These are phyloP conservation scores for Didymella pinodella DNA, from an alignment of 2,329 filamentous ascomycete genomes.

Conservation along the genomic window DNA sequence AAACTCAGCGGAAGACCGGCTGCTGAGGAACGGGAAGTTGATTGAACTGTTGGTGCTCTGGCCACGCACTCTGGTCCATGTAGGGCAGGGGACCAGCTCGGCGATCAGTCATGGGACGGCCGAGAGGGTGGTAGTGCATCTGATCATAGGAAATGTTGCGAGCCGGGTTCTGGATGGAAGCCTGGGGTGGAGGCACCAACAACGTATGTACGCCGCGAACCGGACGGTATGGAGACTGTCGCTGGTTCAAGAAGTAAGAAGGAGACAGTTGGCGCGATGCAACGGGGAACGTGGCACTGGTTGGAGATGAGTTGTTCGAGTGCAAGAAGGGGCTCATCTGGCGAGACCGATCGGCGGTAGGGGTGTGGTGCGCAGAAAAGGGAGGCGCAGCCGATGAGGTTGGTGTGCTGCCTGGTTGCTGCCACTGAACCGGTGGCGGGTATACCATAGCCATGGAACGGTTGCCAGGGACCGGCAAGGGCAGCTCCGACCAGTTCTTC, in stretches of 20 bases:
- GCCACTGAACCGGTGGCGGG: slow-evolving; percentile 63
- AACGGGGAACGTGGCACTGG: slow-evolving; percentile 69
- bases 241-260: slow-evolving; percentile 84
- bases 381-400: slow-evolving; percentile 41
- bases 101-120: slow-evolving; percentile 56
- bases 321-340: slow-evolving; percentile 62
- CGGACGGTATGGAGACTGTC: slow-evolving; percentile 91
- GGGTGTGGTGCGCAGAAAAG: slow-evolving; percentile 40
- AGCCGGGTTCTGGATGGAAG: slow-evolving; percentile 70
- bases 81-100: slow-evolving; percentile 56
- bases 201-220: slow-evolving; percentile 89
- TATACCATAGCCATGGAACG: slow-evolving; percentile 83
- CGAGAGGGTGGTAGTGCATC: slow-evolving; percentile 61
- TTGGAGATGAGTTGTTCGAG: slow-evolving; percentile 71
- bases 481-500: slow-evolving; percentile 55
- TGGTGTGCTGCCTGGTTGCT: slow-evolving; percentile 53
- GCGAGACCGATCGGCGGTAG: slow-evolving; percentile 51
- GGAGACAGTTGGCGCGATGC: slow-evolving; percentile 81
- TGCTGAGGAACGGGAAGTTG: slow-evolving; percentile 50
- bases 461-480: slow-evolving; percentile 61
- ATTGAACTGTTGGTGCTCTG: slow-evolving; percentile 50
- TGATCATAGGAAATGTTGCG: slow-evolving; percentile 56
- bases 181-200: slow-evolving; percentile 84
- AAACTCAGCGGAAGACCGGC: slow-evolving; percentile 44
- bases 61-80: slow-evolving; percentile 51